A percentile compares a stretch with the other conserved stretches of the same genome.
Evolutionary conservation across 192 early-diverging fungal genomes (phyloP).

Genomic region (Linnemannia zychae): DNA sequence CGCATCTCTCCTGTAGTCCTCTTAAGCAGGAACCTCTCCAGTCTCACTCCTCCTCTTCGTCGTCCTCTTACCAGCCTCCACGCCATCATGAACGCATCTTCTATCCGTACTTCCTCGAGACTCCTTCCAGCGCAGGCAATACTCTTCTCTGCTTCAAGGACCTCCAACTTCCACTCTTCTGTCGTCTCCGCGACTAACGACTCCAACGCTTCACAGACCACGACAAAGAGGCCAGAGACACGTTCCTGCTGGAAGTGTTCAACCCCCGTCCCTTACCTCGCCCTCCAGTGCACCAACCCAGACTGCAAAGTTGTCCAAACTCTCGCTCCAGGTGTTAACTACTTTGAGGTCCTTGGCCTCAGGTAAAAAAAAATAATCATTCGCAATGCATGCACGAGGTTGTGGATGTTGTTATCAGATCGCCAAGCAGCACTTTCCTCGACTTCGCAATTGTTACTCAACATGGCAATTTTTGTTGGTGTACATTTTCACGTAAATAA

Average conservation of each 20-base stretch:
- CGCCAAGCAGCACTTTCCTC: not conserved
- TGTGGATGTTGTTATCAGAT: not conserved
- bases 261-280: conserved; percentile 34
- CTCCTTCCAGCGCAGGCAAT: not conserved
- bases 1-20: not conserved
- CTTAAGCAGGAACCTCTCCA: not conserved
- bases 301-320: conserved; percentile 48
- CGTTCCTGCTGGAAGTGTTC: conserved; percentile 49
- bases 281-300: conserved; percentile 29
- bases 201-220: not conserved
- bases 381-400: not conserved
- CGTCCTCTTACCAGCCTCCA: not conserved
- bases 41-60: not conserved
- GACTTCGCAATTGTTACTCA: conserved; percentile 2
- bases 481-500: not conserved
- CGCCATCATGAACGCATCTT: not conserved
- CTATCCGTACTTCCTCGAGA: not conserved
- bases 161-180: conserved; percentile 20
- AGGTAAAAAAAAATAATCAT: conserved; percentile 12
- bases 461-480: conserved; percentile 7
- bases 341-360: conserved; percentile 42
- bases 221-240: conserved; percentile 32
- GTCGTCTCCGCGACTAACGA: not conserved
- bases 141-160: not conserved
- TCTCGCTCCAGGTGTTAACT: conserved; percentile 41